Evolutionary conservation across 192 early-diverging fungal genomes (phyloP).

Genomic region (Coemansia sp.): DNA sequence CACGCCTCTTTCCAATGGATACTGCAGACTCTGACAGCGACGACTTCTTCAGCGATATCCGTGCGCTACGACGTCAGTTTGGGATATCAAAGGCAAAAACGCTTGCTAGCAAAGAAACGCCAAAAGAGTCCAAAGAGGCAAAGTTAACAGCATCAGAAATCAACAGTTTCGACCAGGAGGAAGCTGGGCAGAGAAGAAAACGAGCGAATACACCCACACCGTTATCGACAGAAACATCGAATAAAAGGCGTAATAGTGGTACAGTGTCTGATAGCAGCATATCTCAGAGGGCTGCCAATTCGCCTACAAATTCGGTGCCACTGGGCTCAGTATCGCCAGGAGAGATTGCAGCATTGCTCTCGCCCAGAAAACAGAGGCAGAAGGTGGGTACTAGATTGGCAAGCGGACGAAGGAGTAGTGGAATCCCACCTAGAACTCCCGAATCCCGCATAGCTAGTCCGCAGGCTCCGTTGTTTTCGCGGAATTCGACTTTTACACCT

Average conservation of each 20-base stretch:
- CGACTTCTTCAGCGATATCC: slow-evolving; percentile 42
- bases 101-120: not conserved
- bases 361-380: slow-evolving; percentile 14
- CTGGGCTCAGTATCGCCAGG: slow-evolving; percentile 24
- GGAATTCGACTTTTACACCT: not conserved
- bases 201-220: not conserved
- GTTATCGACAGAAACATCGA: not conserved
- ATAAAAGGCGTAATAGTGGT: not conserved
- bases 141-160: not conserved
- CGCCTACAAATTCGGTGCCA: not conserved
- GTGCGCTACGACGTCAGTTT: slow-evolving; percentile 26
- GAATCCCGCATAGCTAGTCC: slow-evolving; percentile 37
- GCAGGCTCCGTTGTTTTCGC: not conserved
- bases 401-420: slow-evolving; percentile 10
- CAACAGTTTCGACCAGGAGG: not conserved
- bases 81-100: slow-evolving; percentile 15
- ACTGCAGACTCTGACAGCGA: slow-evolving; percentile 43
- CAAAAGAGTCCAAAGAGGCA: not conserved
- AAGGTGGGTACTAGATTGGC: not conserved
- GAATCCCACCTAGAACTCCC: slow-evolving; percentile 29
- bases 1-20: not conserved
- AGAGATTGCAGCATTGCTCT: slow-evolving; percentile 40
- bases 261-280: not conserved
- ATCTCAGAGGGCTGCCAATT: not conserved
- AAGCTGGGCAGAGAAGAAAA: not conserved